Conservation (phyloP, 805 yeast genomes). For the Huiozyma sinensis region DNA sequence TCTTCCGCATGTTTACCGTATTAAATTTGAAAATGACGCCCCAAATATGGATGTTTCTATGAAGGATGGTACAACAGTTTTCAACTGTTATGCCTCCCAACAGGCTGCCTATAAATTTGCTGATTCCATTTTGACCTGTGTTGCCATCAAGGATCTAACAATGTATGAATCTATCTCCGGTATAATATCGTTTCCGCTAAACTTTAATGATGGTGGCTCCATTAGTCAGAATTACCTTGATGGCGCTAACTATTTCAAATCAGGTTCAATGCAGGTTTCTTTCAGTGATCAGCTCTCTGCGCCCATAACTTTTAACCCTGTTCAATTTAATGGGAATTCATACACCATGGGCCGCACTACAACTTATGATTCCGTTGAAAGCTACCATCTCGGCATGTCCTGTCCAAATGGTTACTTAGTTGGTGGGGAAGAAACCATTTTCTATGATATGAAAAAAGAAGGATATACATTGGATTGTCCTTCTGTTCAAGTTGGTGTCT, state of each 20-base stretch:
- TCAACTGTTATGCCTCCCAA: slow-evolving; percentile 26
- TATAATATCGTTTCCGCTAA: slow-evolving; percentile 20
- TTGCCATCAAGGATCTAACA: slow-evolving; percentile 13
- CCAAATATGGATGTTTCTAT: slow-evolving; percentile 11
- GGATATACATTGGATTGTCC: slow-evolving; percentile 29
- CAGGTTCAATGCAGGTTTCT: slow-evolving; percentile 23
- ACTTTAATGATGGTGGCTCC: slow-evolving; percentile 30
- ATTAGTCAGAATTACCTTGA: slow-evolving; percentile 14
- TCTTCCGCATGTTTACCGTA: slow-evolving; percentile 27
- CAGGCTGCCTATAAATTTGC: slow-evolving; percentile 28
- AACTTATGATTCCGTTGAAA: slow-evolving; percentile 23
- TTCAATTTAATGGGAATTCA: slow-evolving; percentile 8
- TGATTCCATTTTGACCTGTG: slow-evolving; percentile 25
- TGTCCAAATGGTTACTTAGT: slow-evolving; percentile 25
- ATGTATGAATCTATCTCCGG: slow-evolving; percentile 19
- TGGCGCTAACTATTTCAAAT: slow-evolving; percentile 22
- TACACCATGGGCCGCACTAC: slow-evolving; percentile 26
- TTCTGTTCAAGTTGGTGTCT: slow-evolving; percentile 12
- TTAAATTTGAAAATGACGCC: slow-evolving; percentile 22
- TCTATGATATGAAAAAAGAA: slow-evolving; percentile 25
- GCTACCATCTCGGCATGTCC: slow-evolving; percentile 26
- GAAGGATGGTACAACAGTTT: slow-evolving; percentile 19
- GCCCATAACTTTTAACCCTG: slow-evolving; percentile 19
- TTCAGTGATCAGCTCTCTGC: slow-evolving; percentile 20
- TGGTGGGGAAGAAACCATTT: slow-evolving; percentile 21